Base-by-base conservation (phyloP, 345 rosid genomes). In the Melaleuca alternifolia region DNA sequence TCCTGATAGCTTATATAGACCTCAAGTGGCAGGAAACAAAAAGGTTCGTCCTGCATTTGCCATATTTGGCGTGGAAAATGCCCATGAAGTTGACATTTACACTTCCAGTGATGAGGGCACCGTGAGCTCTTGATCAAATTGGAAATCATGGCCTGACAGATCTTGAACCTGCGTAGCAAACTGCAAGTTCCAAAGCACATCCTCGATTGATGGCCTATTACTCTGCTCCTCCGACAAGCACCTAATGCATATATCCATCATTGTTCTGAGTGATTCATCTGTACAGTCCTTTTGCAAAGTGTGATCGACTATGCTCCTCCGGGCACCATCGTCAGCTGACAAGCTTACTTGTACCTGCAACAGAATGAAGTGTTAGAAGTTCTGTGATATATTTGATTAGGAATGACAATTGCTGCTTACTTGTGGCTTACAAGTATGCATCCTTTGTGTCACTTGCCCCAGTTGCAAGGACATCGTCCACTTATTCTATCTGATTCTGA, bases 161-260 rank as follows among this genome's bases (percentile, higher is more conserved):
- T 88, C 94, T 84, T 93, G 91, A 76, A 91, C 91, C 88, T 94
- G 96, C 41, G 93, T 87, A 5, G 95, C 96, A 86, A 93, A 94
- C 83, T 93, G 94, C 91, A 94, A 81, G 86, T 92, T 93, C 95
- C 97, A 93, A 11, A 93, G 90, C 56, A 91, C 90, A 83, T 93
- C 96, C 56, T 92, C 97, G 37, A 92, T 86, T 2, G 95, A 93
- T 85, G 97, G 95, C 85, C 95, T 90, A 24, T 84, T 84, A 21
- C 76, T 71, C 50, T 89, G 85, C 23, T 92, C 88, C 44, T 54
- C 84, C n/a, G 91, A 86, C 41, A 94, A 85, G 83, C 96, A 94
- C 82, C 91, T 91, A 2, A 88, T 59, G 77, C 94, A 89, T 41
- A 93, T 84, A 62, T 89, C 93, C 90, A 93, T 90, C 89, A 92